Evolutionary conservation across 208 protist genomes (phyloP).

Genomic region (Leishmania aethiopica): DNA sequence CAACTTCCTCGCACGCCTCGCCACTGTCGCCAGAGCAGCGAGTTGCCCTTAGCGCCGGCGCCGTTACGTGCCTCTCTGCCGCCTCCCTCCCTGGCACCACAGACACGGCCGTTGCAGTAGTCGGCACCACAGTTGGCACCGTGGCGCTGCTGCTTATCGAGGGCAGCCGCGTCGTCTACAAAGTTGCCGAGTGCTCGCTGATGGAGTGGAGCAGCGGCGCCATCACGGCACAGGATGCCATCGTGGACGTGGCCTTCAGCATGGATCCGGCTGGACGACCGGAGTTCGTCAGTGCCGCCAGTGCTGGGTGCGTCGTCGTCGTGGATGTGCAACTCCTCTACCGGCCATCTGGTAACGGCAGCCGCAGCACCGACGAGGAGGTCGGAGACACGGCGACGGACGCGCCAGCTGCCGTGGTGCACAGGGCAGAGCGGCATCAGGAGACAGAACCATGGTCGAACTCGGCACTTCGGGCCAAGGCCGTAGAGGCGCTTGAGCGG

Average conservation of each 20-base stretch:
- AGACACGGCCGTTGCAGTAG: conserved; percentile 47
- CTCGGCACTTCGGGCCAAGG: conserved; percentile 31
- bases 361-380: conserved; percentile 1
- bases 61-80: conserved; percentile 45
- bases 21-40: conserved; percentile 16
- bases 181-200: conserved; percentile 44
- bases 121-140: conserved; percentile 57
- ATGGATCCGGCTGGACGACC: conserved; percentile 64
- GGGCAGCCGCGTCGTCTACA: conserved; percentile 30
- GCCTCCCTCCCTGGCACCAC: conserved; percentile 39
- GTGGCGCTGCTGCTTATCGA: conserved; percentile 53
- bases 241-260: conserved; percentile 53
- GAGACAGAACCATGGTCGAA: not conserved
- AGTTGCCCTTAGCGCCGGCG: conserved; percentile 16
- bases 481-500: conserved; percentile 37
- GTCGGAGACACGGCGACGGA: not conserved
- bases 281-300: conserved; percentile 62
- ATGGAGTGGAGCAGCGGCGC: conserved; percentile 30
- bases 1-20: not conserved
- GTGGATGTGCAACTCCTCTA: conserved; percentile 41
- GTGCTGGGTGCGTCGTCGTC: conserved; percentile 43
- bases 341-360: not conserved
- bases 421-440: not conserved
- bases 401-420: not conserved
- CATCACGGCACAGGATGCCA: conserved; percentile 36